Evolutionary conservation across 148 eudicot genomes (phyloP), one percentile per base, ranked within the genome.

Genomic region (Fagopyrum tataricum): DNA sequence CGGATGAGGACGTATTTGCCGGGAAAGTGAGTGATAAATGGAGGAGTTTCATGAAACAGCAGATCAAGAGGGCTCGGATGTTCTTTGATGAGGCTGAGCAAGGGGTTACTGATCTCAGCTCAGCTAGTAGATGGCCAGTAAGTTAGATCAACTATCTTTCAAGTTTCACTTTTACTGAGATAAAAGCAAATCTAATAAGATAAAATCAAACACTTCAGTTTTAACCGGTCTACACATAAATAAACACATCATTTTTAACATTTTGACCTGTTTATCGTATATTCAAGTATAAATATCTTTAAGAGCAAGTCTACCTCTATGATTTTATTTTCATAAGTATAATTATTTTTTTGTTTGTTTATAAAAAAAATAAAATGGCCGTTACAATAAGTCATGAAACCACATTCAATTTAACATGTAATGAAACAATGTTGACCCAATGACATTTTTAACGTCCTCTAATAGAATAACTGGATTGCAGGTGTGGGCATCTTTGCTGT

Each of bases 111-210:
- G 90, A 96, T 73, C 99, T 96, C 48, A 90, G 90, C 78, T 75
- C 96, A 61, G 92, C 88, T 20, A 96, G 99, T 66, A 85, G 99
- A 92, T 92, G 97, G 97, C 99, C 99, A 13, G 99, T 96, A 84
- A 90, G 94, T 64, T 20, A 70, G 51, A 43, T 20, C 51, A 44
- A 18, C 72, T 41, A 4, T 37, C 20, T 42, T 15, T 42, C 39
- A 43, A n/a, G 18, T 42, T 69, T 69, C 24, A 67, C 13, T 31
- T 39, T 67, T 24, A 18, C 4, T n/a, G n/a, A n/a, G n/a, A 66
- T 10, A 4, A 10, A 67, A 67, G 37, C 11, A 5, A n/a, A 51
- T 7, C 5, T 51, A 17, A n/a, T 14, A 15, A 15, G 6, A 51
- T n/a, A n/a, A 15, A 51, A 51, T 14, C 55, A 48, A 14, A 48